Conservation (phyloP, 2,329 filamentous ascomycete genomes). For the Mariannaea sp. region DNA sequence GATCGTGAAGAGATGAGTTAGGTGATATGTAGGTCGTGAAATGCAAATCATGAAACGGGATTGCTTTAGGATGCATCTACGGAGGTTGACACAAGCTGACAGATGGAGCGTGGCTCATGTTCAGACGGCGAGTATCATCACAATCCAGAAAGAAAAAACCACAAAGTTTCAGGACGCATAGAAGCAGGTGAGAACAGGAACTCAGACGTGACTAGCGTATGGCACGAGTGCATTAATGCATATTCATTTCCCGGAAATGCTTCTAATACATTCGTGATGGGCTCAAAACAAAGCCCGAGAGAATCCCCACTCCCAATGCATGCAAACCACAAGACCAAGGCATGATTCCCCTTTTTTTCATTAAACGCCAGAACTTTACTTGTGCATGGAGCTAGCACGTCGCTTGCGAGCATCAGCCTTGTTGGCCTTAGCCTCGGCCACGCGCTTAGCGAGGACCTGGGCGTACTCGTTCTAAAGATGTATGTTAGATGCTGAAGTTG, state of each 20-base stretch:
- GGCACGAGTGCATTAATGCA: slow-evolving; percentile 40
- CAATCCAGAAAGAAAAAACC: too few species aligned
- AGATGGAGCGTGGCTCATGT: too few species aligned
- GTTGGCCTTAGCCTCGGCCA: slow-evolving; percentile 91
- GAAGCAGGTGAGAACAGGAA: not conserved
- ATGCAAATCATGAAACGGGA: too few species aligned
- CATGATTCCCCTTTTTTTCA: slow-evolving; percentile 43
- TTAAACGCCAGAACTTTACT: slow-evolving; percentile 62
- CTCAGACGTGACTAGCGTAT: slow-evolving; percentile 20
- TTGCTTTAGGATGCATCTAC: too few species aligned
- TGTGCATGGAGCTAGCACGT: slow-evolving; percentile 92
- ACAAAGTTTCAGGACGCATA: slow-evolving; percentile 6
- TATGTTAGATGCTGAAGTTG: slow-evolving; percentile 30
- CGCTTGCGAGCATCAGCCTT: slow-evolving; percentile 96
- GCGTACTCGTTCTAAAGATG: slow-evolving; percentile 88
- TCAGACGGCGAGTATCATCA: not conserved
- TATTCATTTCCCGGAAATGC: slow-evolving; percentile 44
- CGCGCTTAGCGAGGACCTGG: slow-evolving; percentile 94
- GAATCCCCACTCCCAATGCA: slow-evolving; percentile 49
- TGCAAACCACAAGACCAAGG: slow-evolving; percentile 48
- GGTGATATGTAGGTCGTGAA: not conserved
- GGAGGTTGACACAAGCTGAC: too few species aligned
- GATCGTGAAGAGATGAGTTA: too few species aligned
- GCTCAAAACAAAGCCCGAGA: slow-evolving; percentile 39
- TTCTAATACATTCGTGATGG: slow-evolving; percentile 47